Evolutionary conservation across 371 early-diverging fungal species (phyloP), one percentile per base, ranked within the genome.

Genomic region (Chytridium lagenaria): DNA sequence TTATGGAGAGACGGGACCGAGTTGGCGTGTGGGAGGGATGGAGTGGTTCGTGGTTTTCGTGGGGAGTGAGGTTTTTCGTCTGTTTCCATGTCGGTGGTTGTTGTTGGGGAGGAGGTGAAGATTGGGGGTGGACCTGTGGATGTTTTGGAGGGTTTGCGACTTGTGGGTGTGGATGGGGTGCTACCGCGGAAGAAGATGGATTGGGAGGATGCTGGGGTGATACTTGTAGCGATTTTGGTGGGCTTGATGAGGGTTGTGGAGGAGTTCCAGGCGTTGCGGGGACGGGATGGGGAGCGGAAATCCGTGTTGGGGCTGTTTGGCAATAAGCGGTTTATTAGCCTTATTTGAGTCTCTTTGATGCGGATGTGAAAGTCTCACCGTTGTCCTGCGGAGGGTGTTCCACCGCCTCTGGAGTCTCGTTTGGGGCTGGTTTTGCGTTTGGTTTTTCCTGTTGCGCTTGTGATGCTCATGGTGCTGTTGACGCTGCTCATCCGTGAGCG

Each of bases 171-270:
- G 7, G 61, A 61, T 10, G 55, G 55, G 61, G 3, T 30, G 61
- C 23, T 34, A 7, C 61, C 37, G 3, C 61, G 30, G 61, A 34
- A 61, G 61, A 61, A 61, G 61, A 61, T 61, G 19, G 61, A 61
- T 61, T 61, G 61, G 31, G 61, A 61, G 34, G 61, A 61, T 34
- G 61, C 3, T 30, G 61, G 3, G 7, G 36, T 61, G 36, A 61
- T 37, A 16, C 7, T 7, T 33, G 10, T 34, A 10, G 31, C 5
- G 3, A 10, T 34, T 34, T 61, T 61, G 36, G 23, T 26, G 55
- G 55, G 55, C 23, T 52, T 52, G 5, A 12, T 33, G 36, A 61
- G 7, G 34, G 36, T 10, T 31, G 36, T 61, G 61, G 61, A 61
- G 12, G 61, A 61, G 26, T 61, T 34, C 61, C 61, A 61, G 36